Evolutionary conservation across 306 rosid species (phyloP).

Genomic region (Alnus rubra): DNA sequence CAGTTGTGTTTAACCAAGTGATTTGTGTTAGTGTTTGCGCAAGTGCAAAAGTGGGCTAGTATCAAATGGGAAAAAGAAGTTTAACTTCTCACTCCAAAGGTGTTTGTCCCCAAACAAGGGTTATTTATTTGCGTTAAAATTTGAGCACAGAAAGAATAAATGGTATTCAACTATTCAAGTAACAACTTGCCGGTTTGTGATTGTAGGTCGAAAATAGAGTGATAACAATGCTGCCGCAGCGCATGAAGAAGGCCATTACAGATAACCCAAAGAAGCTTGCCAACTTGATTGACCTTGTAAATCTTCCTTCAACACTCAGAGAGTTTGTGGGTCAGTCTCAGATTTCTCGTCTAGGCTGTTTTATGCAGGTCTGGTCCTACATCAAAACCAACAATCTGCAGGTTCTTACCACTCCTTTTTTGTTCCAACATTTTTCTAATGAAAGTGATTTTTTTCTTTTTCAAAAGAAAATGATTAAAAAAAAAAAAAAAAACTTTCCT

Average conservation of each 20-base stretch:
- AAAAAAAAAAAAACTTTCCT: not conserved
- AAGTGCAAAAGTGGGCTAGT: not conserved
- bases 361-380: conserved; percentile 77
- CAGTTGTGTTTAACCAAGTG: not conserved
- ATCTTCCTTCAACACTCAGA: conserved; percentile 72
- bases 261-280: conserved; percentile 94
- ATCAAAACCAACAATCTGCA: conserved; percentile 85
- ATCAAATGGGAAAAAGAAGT: not conserved
- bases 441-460: not conserved
- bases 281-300: conserved; percentile 82
- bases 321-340: conserved; percentile 87
- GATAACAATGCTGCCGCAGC: conserved; percentile 61
- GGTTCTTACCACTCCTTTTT: conserved; percentile 40
- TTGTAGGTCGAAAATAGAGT: conserved; percentile 13
- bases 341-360: conserved; percentile 82
- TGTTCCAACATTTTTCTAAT: not conserved
- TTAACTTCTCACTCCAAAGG: not conserved
- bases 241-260: conserved; percentile 53
- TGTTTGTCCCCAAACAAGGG: not conserved
- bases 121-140: conserved; percentile 1
- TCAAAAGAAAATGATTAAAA: no score
- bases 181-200: not conserved
- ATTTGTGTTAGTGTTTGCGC: not conserved
- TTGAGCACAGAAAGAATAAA: not conserved
- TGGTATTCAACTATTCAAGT: not conserved